Conservation (phyloP, 345 rosid genomes). For the Rubroshorea leprosula region DNA sequence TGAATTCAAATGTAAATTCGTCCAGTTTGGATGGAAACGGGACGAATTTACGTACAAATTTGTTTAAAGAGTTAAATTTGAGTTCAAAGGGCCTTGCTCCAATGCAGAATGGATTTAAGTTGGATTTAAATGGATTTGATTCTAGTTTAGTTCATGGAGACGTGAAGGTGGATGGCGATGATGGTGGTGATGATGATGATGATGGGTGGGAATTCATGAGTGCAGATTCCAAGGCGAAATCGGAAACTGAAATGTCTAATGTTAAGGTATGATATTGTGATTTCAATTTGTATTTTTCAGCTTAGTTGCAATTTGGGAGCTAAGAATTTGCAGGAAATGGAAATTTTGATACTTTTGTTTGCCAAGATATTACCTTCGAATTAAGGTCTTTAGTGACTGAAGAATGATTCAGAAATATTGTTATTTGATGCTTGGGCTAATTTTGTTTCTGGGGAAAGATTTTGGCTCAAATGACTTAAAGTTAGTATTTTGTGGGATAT, state of each 20-base stretch:
- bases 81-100: slow-evolving; percentile 31
- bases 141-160: slow-evolving; percentile 3
- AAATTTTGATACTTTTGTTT: slow-evolving; percentile 6
- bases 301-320: slow-evolving; percentile 1
- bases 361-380: too few species aligned
- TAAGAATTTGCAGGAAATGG: background rate
- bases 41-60: background rate
- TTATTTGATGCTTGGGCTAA: background rate
- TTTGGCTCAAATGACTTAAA: background rate
- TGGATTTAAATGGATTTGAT: slow-evolving; percentile 20
- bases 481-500: background rate
- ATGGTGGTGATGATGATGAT: slow-evolving; percentile 8
- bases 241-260: slow-evolving; percentile 18
- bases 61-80: slow-evolving; percentile 7
- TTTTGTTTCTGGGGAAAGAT: background rate
- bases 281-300: background rate
- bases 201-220: slow-evolving; percentile 39
- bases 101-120: slow-evolving; percentile 12
- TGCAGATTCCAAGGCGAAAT: slow-evolving; percentile 16
- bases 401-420: background rate
- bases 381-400: too few species aligned
- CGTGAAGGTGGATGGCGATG: slow-evolving; percentile 8
- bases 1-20: slow-evolving; percentile 11
- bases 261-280: slow-evolving; percentile 14
- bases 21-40: slow-evolving; percentile 6